A percentile compares a stretch with the other conserved stretches of the same genome.
Conservation (phyloP, 1,284 basidiomycete species). For the Heliocybe sulcata region DNA sequence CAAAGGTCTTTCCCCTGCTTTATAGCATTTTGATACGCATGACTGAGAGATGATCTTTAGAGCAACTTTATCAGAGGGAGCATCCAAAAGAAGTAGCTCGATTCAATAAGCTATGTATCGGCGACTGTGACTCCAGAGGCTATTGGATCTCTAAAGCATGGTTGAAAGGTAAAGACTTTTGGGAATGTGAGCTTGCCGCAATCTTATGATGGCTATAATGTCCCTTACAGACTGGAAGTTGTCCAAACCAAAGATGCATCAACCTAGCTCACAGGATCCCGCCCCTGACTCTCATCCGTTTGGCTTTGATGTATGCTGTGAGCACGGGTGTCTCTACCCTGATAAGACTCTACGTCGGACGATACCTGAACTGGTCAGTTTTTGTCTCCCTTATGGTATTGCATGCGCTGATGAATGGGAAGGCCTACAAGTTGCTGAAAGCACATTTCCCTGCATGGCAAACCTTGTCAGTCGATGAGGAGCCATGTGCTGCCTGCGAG, state of each 20-base stretch:
- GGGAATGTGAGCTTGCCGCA: conserved; percentile 1
- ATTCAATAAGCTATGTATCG: conserved; percentile 45
- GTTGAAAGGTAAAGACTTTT: conserved; percentile 51
- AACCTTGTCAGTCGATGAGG: conserved; percentile 40
- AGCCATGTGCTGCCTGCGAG: conserved; percentile 56
- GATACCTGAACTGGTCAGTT: conserved; percentile 50
- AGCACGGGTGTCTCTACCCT: conserved; percentile 54
- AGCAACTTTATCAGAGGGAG: conserved; percentile 56
- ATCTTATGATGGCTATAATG: neutral
- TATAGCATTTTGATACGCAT: neutral
- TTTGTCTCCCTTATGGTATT: too few species aligned
- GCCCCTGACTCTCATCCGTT: conserved; percentile 55
- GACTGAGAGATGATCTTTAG: conserved; percentile 30
- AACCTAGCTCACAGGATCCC: conserved; percentile 44
- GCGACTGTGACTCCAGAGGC: conserved; percentile 34
- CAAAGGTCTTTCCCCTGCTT: conserved; percentile 35
- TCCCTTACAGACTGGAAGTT: conserved; percentile 57
- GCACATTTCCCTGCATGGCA: conserved; percentile 59
- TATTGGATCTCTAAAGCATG: conserved; percentile 75
- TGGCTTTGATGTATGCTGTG: conserved; percentile 54
- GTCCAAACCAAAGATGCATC: conserved; percentile 69
- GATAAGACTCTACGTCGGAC: conserved; percentile 46
- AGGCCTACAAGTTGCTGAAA: conserved; percentile 54
- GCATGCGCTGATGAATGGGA: conserved; percentile 5
- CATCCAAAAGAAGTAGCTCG: conserved; percentile 53